Evolutionary conservation across 1,139 yeast species (phyloP).

Genomic region (Yamadazyma blattariae): DNA sequence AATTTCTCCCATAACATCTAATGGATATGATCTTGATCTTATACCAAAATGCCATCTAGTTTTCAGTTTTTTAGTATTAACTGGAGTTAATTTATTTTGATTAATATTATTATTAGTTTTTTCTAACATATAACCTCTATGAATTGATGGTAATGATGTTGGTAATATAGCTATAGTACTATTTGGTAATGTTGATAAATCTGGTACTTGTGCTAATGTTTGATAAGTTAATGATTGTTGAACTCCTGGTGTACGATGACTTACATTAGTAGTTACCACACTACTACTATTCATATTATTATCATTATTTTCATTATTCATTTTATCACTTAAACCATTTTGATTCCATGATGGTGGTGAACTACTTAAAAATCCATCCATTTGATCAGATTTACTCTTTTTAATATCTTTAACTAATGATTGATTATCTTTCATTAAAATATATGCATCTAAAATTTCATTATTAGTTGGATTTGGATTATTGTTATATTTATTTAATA

Average conservation of each 20-base stretch:
- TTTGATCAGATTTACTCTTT: slow-evolving; percentile 47
- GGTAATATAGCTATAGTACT: slow-evolving; percentile 89
- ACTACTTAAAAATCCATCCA: slow-evolving; percentile 50
- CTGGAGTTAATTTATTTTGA: slow-evolving; percentile 63
- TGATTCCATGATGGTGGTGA: slow-evolving; percentile 44
- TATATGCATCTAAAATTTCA: slow-evolving; percentile 90
- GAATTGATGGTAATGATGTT: slow-evolving; percentile 90
- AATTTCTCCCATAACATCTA: slow-evolving; percentile 98
- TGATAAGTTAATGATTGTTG: slow-evolving; percentile 50
- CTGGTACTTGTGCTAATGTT: slow-evolving; percentile 49
- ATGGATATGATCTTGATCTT: slow-evolving; percentile 90
- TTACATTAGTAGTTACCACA: slow-evolving; percentile 14
- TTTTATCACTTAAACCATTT: neutral
- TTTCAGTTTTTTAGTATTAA: slow-evolving; percentile 79
- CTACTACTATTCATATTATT: slow-evolving; percentile 12
- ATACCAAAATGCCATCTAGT: slow-evolving; percentile 99
- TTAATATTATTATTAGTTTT: slow-evolving; percentile 24
- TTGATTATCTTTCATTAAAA: slow-evolving; percentile 82
- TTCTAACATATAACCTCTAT: slow-evolving; percentile 87
- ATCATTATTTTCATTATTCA: slow-evolving; percentile 3
- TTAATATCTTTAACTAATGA: slow-evolving; percentile 64
- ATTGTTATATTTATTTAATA: slow-evolving; percentile 47
- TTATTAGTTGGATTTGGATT: slow-evolving; percentile 24
- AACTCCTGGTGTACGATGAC: slow-evolving; percentile 36
- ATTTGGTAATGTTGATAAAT: slow-evolving; percentile 49